Base-by-base conservation (phyloP, 768 basidiomycete genomes). In the Tulasnella sp. region DNA sequence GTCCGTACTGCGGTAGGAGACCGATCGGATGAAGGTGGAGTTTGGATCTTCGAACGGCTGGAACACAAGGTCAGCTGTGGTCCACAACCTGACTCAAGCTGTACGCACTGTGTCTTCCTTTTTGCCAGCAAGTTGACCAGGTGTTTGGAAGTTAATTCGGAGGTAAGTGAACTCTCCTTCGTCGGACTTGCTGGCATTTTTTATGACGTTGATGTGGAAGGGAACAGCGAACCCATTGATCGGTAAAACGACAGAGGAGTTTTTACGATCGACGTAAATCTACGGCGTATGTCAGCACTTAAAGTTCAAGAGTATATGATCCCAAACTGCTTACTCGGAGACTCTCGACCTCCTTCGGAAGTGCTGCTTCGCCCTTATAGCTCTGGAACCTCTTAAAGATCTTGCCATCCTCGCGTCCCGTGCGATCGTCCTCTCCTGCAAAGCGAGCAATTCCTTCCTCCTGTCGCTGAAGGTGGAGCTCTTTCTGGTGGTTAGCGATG, bases 121-220 rank as follows among this genome's bases (percentile, higher is more conserved):
- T 87, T 97, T 98, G 37, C 98, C 97, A 0, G 95, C 93, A 35
- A 98, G 90, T 82, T 98, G 96, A 72, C 98, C 98, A 15, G 98
- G 98, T 0, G 97, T 98, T 84, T 98, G 96, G 86, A 99, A 98
- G 85, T 99, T 99, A 84, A 99, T 95, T 2, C 98, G 90, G 75
- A 99, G 88, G 82, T 94, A 95, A 0, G 96, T 96, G 83, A 91
- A 93, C 73, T 99, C 95, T 6, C 93, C 94, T 84, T 99, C 98
- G 80, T 99, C 97, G 80, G 90, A 98, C 86, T 99, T 99, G 87
- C 93, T 96, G 40, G 92, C 93, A 83, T 97, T 99, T 86, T 99
- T 99, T 80, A 99, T 95, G 1, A 95, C 95, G 82, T 97, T 97
- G 85, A 99, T 96, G 83, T 99, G 98, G 87, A 97, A 98, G 0